These are phyloP conservation scores for Harrya chromipes DNA, from an alignment of 768 basidiomycete genomes.

Conservation along the genomic window DNA sequence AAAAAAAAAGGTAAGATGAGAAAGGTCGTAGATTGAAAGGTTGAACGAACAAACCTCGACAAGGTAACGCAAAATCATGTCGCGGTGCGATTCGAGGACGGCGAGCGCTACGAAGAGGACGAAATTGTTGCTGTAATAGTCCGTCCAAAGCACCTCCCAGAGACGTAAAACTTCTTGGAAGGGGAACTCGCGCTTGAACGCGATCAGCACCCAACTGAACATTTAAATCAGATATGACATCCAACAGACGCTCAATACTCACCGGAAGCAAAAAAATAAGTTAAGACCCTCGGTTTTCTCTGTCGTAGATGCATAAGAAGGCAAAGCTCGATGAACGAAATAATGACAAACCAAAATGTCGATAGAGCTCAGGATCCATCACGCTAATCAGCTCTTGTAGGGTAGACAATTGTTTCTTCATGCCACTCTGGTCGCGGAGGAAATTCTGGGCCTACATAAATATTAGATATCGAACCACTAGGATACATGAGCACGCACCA, in stretches of 20 bases:
- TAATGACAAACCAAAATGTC: conserved; percentile 65
- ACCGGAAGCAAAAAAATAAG: conserved; percentile 98
- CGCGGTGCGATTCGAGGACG: conserved; percentile 90
- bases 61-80: conserved; percentile 92
- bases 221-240: neutral
- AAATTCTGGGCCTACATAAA: conserved; percentile 83
- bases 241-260: conserved; percentile 23
- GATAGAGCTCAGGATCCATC: conserved; percentile 95
- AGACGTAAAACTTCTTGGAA: conserved; percentile 86
- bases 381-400: conserved; percentile 87
- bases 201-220: conserved; percentile 81
- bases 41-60: conserved; percentile 65
- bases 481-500: conserved; percentile 52
- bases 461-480: conserved; percentile 4
- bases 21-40: neutral
- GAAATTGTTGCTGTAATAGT: conserved; percentile 85
- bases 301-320: conserved; percentile 33
- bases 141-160: conserved; percentile 95
- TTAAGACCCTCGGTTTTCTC: conserved; percentile 88
- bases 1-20: conserved; percentile 1
- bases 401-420: conserved; percentile 90
- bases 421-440: conserved; percentile 92
- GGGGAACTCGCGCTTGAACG: conserved; percentile 95
- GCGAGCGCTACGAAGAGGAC: conserved; percentile 94
- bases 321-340: neutral